Evolutionary conservation across 2,329 filamentous ascomycete genomes (phyloP), one percentile per base, ranked within the genome.

Genomic region (Drechmeria coniospora): DNA sequence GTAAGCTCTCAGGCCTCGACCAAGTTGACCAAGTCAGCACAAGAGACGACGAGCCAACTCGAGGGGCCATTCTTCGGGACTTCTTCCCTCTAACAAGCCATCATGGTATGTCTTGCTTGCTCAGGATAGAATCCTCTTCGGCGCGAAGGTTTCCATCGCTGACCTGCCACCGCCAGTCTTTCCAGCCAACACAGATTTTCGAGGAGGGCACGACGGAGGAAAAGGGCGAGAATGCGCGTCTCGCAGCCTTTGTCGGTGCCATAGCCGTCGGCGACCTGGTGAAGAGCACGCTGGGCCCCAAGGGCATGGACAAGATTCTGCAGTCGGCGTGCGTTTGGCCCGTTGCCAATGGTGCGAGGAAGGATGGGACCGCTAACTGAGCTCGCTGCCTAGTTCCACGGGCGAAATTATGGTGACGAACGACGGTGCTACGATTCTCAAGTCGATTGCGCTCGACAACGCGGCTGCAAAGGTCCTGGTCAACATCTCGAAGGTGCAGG

Each of bases 401-500:
- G 83, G 82, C 46, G 82, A 95, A 47, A 94, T 95, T 46, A 81
- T 95, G 73, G 90, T 98, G 36, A 98, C 90, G 33, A 98, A 98
- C 57, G 90, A 98, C 59, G 90, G 90, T 50, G 90, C 90, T 37
- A 98, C 90, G 15, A 98, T 98, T 43, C 72, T 98, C 39, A 98
- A 98, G 61, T 82, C 87, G 29, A 98, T 98, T 55, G 90, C 90
- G 23, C 78, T 98, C 49, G 90, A 98, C 57, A 98, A 98, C 53
- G 90, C 90, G 23, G 90, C 90, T 14, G 90, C 90, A 30, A 98
- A 98, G 62, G 90, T 98, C 5, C 68, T 98, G 23, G 90, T 98
- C 51, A 98, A 98, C 56, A 95, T 98, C 45, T 95, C 87, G 37
- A 98, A 98, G 61, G 90, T 98, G 5, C 90, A 98, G 54, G 90